A percentile compares a stretch with the other conserved stretches of the same genome.
phyloP scores from a whole-genome alignment of 2,329 filamentous ascomycete species.

The Sclerotinia minor region DNA sequence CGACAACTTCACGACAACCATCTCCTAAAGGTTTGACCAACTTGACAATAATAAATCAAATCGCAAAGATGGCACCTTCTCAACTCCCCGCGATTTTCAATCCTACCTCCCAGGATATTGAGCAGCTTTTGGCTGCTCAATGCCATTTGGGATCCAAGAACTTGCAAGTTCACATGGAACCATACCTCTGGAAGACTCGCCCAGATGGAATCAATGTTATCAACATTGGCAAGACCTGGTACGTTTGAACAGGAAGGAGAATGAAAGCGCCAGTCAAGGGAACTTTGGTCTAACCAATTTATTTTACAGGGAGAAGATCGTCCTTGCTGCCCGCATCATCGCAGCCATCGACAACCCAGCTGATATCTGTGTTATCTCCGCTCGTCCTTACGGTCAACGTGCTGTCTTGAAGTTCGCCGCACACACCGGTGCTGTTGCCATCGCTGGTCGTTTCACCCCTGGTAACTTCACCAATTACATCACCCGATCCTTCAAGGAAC shows the following conservation, averaged over 20 bases:
- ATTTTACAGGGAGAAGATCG: constrained; percentile 89
- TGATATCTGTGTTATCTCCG: constrained; percentile 98
- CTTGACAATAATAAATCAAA: constrained; percentile 45
- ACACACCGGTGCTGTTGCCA: constrained; percentile 96
- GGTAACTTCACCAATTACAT: constrained; percentile 99
- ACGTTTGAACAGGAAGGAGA: constrained; percentile 44
- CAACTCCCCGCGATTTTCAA: constrained; percentile 96
- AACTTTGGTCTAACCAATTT: constrained; percentile 93
- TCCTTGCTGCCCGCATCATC: constrained; percentile 97
- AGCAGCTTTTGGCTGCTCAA: constrained; percentile 98
- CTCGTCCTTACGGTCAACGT: constrained; percentile 98
- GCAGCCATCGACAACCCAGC: constrained; percentile 98
- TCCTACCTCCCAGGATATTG: constrained; percentile 95
- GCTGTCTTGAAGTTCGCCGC: constrained; percentile 99
- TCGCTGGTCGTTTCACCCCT: constrained; percentile 99
- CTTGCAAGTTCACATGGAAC: constrained; percentile 98
- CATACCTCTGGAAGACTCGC: constrained; percentile 99
- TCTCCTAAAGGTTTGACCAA: constrained; percentile 38
- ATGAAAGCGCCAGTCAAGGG: constrained; percentile 63
- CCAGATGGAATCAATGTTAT: constrained; percentile 97
- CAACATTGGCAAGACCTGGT: constrained; percentile 99
- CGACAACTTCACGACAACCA: constrained; percentile 28
- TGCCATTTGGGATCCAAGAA: constrained; percentile 98
- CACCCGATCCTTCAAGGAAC: constrained; percentile 99
- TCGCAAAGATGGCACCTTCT: constrained; percentile 85